Percentiles rank a stretch among this genome's conserved stretches.
Conservation (phyloP, 2,329 filamentous ascomycete genomes). For the Talaromyces verruculosus region DNA sequence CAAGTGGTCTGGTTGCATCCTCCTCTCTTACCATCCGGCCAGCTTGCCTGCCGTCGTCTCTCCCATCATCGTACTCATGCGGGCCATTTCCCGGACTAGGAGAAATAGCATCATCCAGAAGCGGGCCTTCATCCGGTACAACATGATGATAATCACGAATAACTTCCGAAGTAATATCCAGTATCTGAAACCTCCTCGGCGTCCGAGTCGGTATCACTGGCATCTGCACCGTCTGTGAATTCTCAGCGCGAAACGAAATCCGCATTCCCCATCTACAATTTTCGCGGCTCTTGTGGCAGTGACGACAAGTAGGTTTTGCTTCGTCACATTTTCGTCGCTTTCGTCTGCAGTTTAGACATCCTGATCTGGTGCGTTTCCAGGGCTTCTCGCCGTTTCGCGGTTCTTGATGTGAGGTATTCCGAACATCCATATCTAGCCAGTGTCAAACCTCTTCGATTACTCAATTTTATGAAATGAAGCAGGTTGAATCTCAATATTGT, state of each 20-base stretch:
- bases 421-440: neutral
- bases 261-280: slow-evolving; percentile 14
- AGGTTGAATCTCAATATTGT: neutral
- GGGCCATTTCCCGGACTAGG: neutral
- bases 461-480: neutral
- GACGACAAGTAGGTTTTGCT: slow-evolving; percentile 5
- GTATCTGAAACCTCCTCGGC: slow-evolving; percentile 6
- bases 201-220: neutral
- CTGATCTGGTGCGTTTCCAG: slow-evolving; percentile 14
- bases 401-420: neutral
- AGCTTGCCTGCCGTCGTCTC: neutral
- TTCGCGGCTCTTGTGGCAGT: slow-evolving; percentile 7
- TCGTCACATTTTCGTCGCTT: slow-evolving; percentile 14
- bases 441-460: neutral
- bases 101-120: neutral
- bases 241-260: slow-evolving; percentile 9
- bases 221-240: slow-evolving; percentile 12
- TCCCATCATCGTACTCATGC: neutral
- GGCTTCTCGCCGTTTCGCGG: neutral
- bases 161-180: slow-evolving; percentile 10
- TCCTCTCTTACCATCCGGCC: neutral
- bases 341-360: slow-evolving; percentile 13
- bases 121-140: neutral
- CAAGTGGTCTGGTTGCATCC: neutral
- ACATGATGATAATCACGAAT: slow-evolving; percentile 15